Evolutionary conservation across 768 basidiomycete species (phyloP), one percentile per base, ranked within the genome.

Genomic region (Lenzites betulinus): DNA sequence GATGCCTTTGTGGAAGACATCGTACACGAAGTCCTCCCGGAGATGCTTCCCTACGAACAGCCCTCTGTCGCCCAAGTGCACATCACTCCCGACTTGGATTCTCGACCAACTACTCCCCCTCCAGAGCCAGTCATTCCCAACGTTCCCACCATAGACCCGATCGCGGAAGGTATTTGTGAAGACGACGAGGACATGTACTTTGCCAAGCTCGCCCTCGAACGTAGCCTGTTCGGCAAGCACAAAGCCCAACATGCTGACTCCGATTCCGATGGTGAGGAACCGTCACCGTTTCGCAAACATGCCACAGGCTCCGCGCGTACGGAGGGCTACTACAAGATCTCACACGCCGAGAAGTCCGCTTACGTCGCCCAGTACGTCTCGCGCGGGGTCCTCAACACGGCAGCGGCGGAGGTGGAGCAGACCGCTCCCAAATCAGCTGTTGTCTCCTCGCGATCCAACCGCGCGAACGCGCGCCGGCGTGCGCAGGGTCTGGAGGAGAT

Each of bases 311-410:
- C 92, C 33, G 93, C 94, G 18, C 86, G 96, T 16, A 93, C 95
- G 1, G 93, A 98, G 73, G 96, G 97, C 3, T 95, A 88, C 75
- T 96, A 96, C 83, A 92, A 94, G 78, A 93, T 98, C 71, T 88
- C 93, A 0, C 90, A 93, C 68, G 84, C 88, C 7, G 92, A 94
- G 71, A 97, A 97, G 77, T 89, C 93, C 0, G 85, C 85, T 2
- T 98, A 98, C 66, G 90, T 98, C 43, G 89, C 92, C 6, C 93
- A 96, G 73, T 93, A 93, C 71, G 87, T 88, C 58, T 77, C 83
- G 26, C 87, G 90, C 22, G 75, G 83, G 54, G 76, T 78, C 6
- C 66, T 73, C 28, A 77, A 71, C 0, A 74, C 80, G 26, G 75
- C 77, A 26, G 70, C 76, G 2, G 74, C 77, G n/a, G 76, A 79